These are phyloP conservation scores for Quillaja saponaria DNA, from an alignment of 306 rosid species.

Conservation along the genomic window DNA sequence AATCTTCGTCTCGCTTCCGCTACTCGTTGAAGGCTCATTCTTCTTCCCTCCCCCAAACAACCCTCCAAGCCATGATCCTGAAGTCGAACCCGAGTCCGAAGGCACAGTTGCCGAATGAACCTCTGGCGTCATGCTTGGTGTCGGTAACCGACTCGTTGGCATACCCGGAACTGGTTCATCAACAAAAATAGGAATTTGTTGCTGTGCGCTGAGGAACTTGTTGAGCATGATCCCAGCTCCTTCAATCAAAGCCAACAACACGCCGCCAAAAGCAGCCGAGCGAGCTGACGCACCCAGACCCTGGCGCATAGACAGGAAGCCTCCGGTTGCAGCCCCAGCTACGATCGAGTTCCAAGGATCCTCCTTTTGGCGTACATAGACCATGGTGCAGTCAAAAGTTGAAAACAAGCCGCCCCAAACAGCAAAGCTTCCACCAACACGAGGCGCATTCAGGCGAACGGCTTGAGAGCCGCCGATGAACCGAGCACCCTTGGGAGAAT, in stretches of 20 bases:
- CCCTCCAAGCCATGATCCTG: constrained; percentile 50
- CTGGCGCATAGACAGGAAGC: constrained; percentile 81
- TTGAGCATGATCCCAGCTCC: constrained; percentile 92
- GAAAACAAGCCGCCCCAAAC: constrained; percentile 94
- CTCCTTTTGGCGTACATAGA: constrained; percentile 82
- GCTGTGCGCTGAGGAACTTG: constrained; percentile 61
- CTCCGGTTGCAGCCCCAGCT: constrained; percentile 86
- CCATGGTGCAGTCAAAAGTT: constrained; percentile 80
- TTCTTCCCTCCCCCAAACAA: constrained; percentile 55
- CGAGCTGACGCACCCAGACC: constrained; percentile 62
- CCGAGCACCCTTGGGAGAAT: constrained; percentile 69
- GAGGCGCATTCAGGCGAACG: constrained; percentile 80
- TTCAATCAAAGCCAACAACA: constrained; percentile 71
- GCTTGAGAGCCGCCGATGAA: constrained; percentile 73
- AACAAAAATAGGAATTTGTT: constrained; percentile 52
- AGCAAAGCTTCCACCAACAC: constrained; percentile 83
- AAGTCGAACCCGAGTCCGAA: constrained; percentile 15
- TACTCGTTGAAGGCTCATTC: constrained; percentile 37
- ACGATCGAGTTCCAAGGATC: constrained; percentile 93
- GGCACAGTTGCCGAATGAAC: constrained; percentile 15
- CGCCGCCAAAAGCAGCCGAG: constrained; percentile 65
- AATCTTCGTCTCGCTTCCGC: constrained; percentile 81
- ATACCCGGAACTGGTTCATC: constrained; percentile 54
- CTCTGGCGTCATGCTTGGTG: constrained; percentile 24
- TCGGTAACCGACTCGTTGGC: constrained; percentile 43